phyloP scores from a whole-genome alignment of 495 filamentous ascomycete genomes.

The Lasiosphaeria ovina region DNA sequence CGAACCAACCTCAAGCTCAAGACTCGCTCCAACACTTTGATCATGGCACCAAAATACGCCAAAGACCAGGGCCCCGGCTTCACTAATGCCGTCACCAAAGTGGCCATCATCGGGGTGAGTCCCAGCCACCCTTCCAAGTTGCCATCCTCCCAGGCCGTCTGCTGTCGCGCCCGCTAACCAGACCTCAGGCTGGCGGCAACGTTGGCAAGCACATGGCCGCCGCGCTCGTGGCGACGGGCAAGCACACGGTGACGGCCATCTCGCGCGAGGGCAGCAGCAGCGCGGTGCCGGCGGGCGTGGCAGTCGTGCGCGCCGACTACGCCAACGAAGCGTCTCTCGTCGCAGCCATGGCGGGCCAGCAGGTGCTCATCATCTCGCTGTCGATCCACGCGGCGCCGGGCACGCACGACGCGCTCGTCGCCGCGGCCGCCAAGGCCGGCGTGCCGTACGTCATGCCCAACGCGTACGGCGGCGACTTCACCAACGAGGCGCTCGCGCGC shows the following conservation, averaged over 20 bases:
- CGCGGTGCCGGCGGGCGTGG: constrained; percentile 38
- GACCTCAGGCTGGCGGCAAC: constrained; percentile 54
- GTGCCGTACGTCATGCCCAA: constrained; percentile 64
- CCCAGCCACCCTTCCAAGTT: neutral
- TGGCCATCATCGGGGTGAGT: constrained; percentile 50
- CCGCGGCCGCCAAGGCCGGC: constrained; percentile 60
- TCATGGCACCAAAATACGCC: neutral
- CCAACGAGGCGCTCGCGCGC: constrained; percentile 24
- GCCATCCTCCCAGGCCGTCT: neutral
- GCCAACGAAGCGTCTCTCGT: constrained; percentile 34
- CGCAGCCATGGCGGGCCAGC: constrained; percentile 47
- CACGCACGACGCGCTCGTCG: constrained; percentile 48
- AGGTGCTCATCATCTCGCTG: constrained; percentile 62
- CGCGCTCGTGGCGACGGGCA: constrained; percentile 48
- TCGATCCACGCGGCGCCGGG: constrained; percentile 19
- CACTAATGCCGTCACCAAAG: constrained; percentile 38
- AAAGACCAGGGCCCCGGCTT: neutral
- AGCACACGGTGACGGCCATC: constrained; percentile 55
- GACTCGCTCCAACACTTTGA: too few species aligned
- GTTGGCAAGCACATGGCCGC: constrained; percentile 54
- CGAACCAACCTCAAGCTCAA: too few species aligned
- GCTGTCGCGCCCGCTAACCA: neutral
- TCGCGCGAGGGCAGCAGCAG: constrained; percentile 43
- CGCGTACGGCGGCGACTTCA: constrained; percentile 48
- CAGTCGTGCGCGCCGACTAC: constrained; percentile 37